These are phyloP conservation scores for Stipa capillata DNA, from an alignment of 176 grass and related monocot species.

Conservation along the genomic window DNA sequence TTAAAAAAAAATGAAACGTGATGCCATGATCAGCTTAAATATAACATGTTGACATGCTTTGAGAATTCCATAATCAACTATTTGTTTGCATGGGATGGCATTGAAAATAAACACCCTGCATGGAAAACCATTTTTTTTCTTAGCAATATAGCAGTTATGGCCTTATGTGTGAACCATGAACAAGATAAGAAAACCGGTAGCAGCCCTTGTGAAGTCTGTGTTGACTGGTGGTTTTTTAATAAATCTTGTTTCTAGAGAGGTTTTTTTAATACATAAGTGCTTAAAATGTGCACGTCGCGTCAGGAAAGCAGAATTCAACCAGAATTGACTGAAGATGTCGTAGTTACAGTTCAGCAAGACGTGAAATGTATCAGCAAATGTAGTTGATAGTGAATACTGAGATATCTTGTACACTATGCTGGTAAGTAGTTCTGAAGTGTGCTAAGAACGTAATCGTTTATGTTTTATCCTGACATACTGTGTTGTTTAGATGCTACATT, in stretches of 20 bases:
- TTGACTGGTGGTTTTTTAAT: background rate
- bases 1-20: background rate
- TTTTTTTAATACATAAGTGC: background rate
- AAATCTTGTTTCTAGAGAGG: background rate
- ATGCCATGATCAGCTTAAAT: background rate
- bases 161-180: background rate
- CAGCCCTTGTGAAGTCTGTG: background rate
- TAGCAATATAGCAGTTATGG: background rate
- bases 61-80: background rate
- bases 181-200: background rate
- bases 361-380: background rate
- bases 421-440: background rate
- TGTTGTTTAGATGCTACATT: constrained; percentile 10
- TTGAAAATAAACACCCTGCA: background rate
- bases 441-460: background rate
- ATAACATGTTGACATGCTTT: background rate
- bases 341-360: background rate
- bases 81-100: background rate
- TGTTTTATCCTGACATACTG: background rate
- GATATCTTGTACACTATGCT: background rate
- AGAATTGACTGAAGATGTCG: background rate
- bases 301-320: background rate
- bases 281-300: background rate
- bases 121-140: background rate
- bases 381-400: background rate